Base-by-base conservation (phyloP, 352 stramenopile species). In the Saprolegnia parasitica region DNA sequence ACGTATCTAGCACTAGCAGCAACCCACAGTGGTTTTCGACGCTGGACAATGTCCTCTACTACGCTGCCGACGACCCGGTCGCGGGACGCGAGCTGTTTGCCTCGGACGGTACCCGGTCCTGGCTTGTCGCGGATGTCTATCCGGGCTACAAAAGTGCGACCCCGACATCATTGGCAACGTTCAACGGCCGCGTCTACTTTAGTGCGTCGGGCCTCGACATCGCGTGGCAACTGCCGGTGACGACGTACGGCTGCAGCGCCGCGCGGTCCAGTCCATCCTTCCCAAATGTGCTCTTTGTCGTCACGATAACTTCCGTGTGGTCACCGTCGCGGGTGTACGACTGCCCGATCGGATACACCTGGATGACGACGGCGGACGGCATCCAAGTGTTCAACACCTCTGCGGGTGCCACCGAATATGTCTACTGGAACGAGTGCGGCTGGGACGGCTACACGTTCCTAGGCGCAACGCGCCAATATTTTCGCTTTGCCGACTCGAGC, bases 401-500 rank as follows among this genome's bases (percentile, higher is more conserved):
- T 45, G 21, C 15, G 45, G 73, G 71, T 37, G 20, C 73, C 4
- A 74, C 67, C 76, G 24, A 60, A 2, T 84, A 77, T 54, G 80
- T 91, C n/a, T 96, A 89, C 68, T 90, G 76, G 68, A 74, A 76
- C n/a, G 64, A 78, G 18, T 96, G 88, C 52, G 83, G 87, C 23
- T 96, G 88, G 88, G 50, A 71, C 8, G 83, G 80, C 0, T 91
- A 83, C 57, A 58, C 56, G 4, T 95, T 84, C 62, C 80, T 77
- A 21, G 77, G 79, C 49, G 58, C 64, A 15, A 60, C 56, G 29
- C 75, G 87, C 39, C 75, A 76, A 47, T 68, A 80, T 40, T 96
- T 96, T 65, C 83, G 87, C 45, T 91, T 96, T 56, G 73, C 83
- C 8, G 87, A 96, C 71, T 94, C 84, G 37, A 26, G 20, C 20